Base-by-base conservation (phyloP, 495 filamentous ascomycete species). In the Alectoria sarmentosa region DNA sequence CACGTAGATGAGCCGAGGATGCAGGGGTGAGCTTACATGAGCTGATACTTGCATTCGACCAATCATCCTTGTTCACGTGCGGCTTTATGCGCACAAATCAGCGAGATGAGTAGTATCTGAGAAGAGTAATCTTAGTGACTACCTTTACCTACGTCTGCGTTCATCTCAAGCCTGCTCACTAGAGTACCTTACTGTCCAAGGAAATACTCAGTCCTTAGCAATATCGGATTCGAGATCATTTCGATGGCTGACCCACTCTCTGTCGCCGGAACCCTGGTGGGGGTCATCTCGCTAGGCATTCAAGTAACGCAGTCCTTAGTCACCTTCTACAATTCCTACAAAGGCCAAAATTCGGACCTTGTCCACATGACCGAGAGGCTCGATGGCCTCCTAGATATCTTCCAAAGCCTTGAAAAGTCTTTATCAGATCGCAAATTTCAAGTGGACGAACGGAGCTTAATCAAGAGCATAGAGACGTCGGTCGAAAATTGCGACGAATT, bases 211-310 rank as follows among this genome's bases (percentile, higher is more conserved):
- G n/a, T n/a, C 41, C 46, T 14, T 28, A 28, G 9, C 21, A 26
- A 13, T 28, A 14, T 11, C 15, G 9, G 14, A 11, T 28, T 9
- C 46, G 4, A 74, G 42, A 37, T 49, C 46, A 26, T 21, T 23
- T 52, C 57, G 1, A 74, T 74, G 72, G 41, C 60, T 56, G 72
- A 74, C 66, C 66, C 74, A 64, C 60, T 75, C n/a, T 68, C 74
- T 14, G 69, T 76, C 44, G 67, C 72, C 32, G 72, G 63, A 39
- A 68, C 69, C 26, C 55, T 70, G 52, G 70, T 65, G 7, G 69
- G 72, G 10, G 28, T 75, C 28, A 64, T 74, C 19, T 75, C 72
- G 34, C 67, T 76, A 19, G 74, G 72, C 30, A 69, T 75, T 26
- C 68, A 70, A 58, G 58, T 74, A 26, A 71, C 73, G 32, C 66